Evolutionary conservation across 371 early-diverging fungal species (phyloP), one percentile per base, ranked within the genome.

Genomic region (Actinomortierella wolfii): DNA sequence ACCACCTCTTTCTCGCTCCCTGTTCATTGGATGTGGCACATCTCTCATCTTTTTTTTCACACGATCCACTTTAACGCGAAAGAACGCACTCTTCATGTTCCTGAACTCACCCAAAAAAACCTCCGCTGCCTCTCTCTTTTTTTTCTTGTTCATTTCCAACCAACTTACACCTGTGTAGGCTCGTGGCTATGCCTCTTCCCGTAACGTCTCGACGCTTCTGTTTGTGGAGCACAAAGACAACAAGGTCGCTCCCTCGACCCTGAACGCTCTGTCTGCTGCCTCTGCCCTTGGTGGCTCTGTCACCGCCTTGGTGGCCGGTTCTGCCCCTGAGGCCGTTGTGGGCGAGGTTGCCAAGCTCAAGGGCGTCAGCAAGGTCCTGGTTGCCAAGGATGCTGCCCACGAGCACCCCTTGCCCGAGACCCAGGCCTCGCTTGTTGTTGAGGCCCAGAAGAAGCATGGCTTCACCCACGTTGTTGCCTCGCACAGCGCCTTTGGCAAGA

Each of bases 241-340:
- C 66, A 81, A 79, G 48, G 75, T 94, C 42, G 83, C 84, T 43
- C 79, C 89, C 42, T 84, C 91, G 39, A 91, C 95, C 24, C 82
- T 96, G 64, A 93, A 92, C 73, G 95, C 98, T 34, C 79, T 97
- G 64, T 87, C 92, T 11, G 98, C 98, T 28, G 98, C 97, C 44
- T 73, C 77, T 56, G 84, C 86, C 63, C 67, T 96, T 9, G 90
- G 92, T 23, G 91, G 91, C 23, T 78, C 84, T 3, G 86, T 97
- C 56, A 89, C 94, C n/a, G 94, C 93, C 20, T 81, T 97, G 14
- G 94, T 97, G 9, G 94, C 97, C 17, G 92, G 92, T 55, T 83
- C 83, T 49, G 80, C 88, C 15, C 89, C 94, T 56, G 92, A 91
- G 20, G 78, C 68, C 9, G 89, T 92, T 34, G 94, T 89, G 17